Evolutionary conservation across 2,329 filamentous ascomycete genomes (phyloP).

Genomic region (Didymella arachidicola): DNA sequence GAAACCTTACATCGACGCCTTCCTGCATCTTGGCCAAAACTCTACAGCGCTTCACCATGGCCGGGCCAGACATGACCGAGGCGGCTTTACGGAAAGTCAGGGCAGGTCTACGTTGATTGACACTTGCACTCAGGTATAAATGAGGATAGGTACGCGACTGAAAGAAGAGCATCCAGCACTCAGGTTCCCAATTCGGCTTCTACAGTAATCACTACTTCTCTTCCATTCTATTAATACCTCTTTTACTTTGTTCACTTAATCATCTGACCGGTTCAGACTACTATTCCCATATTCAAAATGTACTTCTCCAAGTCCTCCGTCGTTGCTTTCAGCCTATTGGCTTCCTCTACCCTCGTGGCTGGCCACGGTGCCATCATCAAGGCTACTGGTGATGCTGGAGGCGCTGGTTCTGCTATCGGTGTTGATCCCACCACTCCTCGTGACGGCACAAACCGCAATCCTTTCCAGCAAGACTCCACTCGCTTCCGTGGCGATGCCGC

Average conservation of each 20-base stretch:
- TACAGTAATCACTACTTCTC: conserved; percentile 46
- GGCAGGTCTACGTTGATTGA: background rate
- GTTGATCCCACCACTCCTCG: conserved; percentile 66
- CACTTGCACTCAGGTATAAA: conserved; percentile 39
- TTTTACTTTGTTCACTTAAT: conserved; percentile 35
- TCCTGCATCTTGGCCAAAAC: conserved; percentile 46
- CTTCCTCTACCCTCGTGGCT: conserved; percentile 63
- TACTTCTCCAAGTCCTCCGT: conserved; percentile 51
- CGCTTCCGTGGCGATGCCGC: conserved; percentile 65
- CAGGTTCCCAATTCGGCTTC: conserved; percentile 46
- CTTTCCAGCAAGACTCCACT: conserved; percentile 71
- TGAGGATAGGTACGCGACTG: conserved; percentile 24
- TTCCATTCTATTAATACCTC: conserved; percentile 38
- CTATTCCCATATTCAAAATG: conserved; percentile 52
- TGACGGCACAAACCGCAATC: conserved; percentile 66
- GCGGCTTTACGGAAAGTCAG: conserved; percentile 11
- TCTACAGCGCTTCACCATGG: conserved; percentile 25
- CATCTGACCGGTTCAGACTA: conserved; percentile 52
- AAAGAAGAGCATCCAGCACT: conserved; percentile 43
- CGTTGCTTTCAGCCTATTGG: conserved; percentile 59
- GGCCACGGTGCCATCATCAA: conserved; percentile 68
- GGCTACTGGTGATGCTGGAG: conserved; percentile 66
- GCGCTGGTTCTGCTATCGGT: conserved; percentile 60
- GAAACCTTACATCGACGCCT: conserved; percentile 28
- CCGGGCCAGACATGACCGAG: conserved; percentile 23